Evolutionary conservation across 257 asterid species (phyloP).

Genomic region (Plantago elongata): DNA sequence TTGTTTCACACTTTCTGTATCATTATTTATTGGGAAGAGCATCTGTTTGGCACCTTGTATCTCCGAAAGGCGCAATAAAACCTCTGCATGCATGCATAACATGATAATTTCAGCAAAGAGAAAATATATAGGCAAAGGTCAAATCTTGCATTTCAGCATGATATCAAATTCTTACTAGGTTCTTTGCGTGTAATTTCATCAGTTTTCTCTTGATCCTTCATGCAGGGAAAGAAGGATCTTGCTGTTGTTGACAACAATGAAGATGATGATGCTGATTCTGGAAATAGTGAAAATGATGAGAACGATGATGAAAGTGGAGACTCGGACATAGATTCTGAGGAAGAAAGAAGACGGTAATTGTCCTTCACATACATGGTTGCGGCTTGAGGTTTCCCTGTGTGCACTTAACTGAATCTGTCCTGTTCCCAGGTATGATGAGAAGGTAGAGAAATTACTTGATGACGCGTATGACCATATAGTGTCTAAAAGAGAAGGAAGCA

Average conservation of each 20-base stretch:
- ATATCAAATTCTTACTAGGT: not conserved
- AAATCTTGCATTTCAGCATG: not conserved
- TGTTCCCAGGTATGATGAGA: conserved; percentile 62
- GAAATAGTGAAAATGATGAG: conserved; percentile 54
- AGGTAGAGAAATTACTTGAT: conserved; percentile 62
- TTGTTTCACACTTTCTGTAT: not conserved
- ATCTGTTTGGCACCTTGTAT: not conserved
- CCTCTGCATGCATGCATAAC: not conserved
- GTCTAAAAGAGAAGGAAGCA: conserved; percentile 73
- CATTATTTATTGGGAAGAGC: not conserved
- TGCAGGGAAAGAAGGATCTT: conserved; percentile 76
- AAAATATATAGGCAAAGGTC: not conserved
- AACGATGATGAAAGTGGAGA: conserved; percentile 36
- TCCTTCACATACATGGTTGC: conserved; percentile 11
- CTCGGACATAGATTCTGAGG: conserved; percentile 80
- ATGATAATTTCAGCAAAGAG: too few relatives aligned
- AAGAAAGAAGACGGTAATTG: conserved; percentile 64
- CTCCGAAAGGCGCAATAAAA: not conserved
- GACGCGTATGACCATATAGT: conserved; percentile 71
- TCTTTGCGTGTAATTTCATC: not conserved
- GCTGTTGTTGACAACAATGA: conserved; percentile 75
- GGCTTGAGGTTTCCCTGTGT: not conserved
- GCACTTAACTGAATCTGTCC: conserved; percentile 13
- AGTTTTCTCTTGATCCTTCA: conserved; percentile 8
- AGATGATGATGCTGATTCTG: conserved; percentile 47